A percentile compares a stretch with the other conserved stretches of the same genome.
Evolutionary conservation across 2,329 filamentous ascomycete species (phyloP).

Genomic region (Claviceps digitariae): DNA sequence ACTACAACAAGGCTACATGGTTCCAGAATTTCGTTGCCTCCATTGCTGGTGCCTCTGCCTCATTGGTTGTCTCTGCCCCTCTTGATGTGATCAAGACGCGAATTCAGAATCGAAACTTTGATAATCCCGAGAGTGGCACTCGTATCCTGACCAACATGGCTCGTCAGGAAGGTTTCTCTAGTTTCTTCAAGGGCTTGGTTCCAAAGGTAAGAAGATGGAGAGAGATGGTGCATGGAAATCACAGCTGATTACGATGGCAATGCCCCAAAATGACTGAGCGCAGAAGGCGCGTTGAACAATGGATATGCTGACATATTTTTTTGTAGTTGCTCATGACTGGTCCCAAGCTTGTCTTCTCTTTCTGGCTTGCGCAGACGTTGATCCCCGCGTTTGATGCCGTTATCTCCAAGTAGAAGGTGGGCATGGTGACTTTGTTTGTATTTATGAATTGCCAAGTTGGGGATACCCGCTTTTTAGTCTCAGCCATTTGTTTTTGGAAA

Average conservation of each 20-base stretch:
- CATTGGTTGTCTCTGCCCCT: slow-evolving; percentile 89
- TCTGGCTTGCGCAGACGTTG: slow-evolving; percentile 97
- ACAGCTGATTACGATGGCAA: neutral
- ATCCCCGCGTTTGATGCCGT: slow-evolving; percentile 73
- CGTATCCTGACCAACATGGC: slow-evolving; percentile 87
- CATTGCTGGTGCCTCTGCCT: slow-evolving; percentile 86
- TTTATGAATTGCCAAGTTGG: neutral
- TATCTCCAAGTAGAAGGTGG: slow-evolving; percentile 13
- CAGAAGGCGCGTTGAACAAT: slow-evolving; percentile 7
- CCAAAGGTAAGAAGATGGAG: slow-evolving; percentile 50
- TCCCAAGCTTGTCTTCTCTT: slow-evolving; percentile 97
- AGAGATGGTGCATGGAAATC: neutral
- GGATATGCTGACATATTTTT: slow-evolving; percentile 1
- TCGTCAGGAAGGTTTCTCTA: slow-evolving; percentile 68
- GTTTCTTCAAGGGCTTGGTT: slow-evolving; percentile 95
- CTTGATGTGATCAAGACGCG: slow-evolving; percentile 97
- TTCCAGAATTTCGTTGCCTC: slow-evolving; percentile 95
- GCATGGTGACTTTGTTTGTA: neutral
- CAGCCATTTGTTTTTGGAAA: neutral
- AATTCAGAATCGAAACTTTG: slow-evolving; percentile 97
- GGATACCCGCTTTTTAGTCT: neutral
- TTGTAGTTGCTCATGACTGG: slow-evolving; percentile 85
- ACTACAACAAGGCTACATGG: slow-evolving; percentile 95
- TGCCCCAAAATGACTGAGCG: neutral
- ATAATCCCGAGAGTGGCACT: slow-evolving; percentile 91